Evolutionary conservation across 352 stramenopile species (phyloP), one percentile per base, ranked within the genome.

Genomic region (Globisporangium barbulae): DNA sequence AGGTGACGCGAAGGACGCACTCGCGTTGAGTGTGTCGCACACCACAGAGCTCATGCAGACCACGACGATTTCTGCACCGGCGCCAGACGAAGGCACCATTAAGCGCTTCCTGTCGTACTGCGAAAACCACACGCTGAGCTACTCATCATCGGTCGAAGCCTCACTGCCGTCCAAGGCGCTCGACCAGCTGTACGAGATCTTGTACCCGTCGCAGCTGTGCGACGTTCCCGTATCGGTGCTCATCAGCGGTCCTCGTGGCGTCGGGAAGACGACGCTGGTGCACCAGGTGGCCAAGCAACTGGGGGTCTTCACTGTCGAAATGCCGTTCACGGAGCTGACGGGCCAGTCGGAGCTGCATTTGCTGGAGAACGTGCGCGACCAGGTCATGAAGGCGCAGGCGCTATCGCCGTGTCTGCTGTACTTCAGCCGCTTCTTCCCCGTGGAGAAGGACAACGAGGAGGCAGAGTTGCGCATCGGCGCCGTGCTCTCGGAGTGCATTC

Each of bases 371-470:
- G 71, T 95, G 12, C 80, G 79, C 3, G 73, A 87, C 2, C 76
- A 91, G 69, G 76, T 91, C 7, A 72, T 70, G 2, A 93, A 93
- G 65, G 81, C 85, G 0, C 73, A 89, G 35, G 73, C 76, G 3
- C 53, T 95, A 22, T 74, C 83, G 10, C 83, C 83, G 0, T 93
- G 87, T 55, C 59, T 95, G 17, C 69, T 94, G n/a, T 94, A 92
- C 63, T 83, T 94, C 44, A 88, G 83, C 48, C 84, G 76, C 53
- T 78, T 93, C 60, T 95, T 93, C 57, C 69, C 79, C 6, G 70
- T 91, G 25, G 81, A 93, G 37, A 90, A 92, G 49, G 74, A 90
- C 42, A 85, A 93, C 53, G 83, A 95, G 59, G 83, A 94, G 53
- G 71, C 81, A 0, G 77, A 90, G 53, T 53, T 93, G 37, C 80